phyloP scores from a whole-genome alignment of 768 basidiomycete genomes.

The Russula earlei region DNA sequence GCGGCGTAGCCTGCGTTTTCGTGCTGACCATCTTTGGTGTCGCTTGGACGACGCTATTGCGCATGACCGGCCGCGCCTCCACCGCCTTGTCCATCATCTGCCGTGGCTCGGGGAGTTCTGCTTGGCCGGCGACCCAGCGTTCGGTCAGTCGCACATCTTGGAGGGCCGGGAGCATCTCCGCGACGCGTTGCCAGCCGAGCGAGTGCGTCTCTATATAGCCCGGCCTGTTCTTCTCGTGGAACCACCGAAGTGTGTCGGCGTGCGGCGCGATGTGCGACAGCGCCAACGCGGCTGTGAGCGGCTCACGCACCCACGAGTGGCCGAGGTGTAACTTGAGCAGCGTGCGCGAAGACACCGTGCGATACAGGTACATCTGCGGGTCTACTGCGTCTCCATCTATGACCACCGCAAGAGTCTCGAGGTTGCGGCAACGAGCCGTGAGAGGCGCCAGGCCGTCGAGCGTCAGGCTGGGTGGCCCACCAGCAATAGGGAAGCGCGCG shows the following conservation, averaged over 20 bases:
- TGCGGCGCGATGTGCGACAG: constrained; percentile 71
- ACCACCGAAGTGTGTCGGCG: constrained; percentile 63
- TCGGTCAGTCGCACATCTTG: constrained; percentile 59
- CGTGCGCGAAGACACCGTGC: constrained; percentile 49
- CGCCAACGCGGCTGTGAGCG: constrained; percentile 60
- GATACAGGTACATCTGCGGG: constrained; percentile 38
- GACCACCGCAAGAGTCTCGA: constrained; percentile 59
- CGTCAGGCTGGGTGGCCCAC: constrained; percentile 46
- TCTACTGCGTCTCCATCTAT: constrained; percentile 45
- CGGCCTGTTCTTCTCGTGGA: constrained; percentile 67
- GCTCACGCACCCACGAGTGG: constrained; percentile 62
- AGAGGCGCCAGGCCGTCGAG: constrained; percentile 56
- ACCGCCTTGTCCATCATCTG: constrained; percentile 35
- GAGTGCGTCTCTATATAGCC: constrained; percentile 61
- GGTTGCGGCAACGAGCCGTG: constrained; percentile 44
- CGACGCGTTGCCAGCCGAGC: constrained; percentile 57
- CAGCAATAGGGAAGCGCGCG: constrained; percentile 49
- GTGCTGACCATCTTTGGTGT: constrained; percentile 30
- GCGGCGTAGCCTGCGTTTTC: constrained; percentile 32
- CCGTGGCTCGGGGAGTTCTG: constrained; percentile 22
- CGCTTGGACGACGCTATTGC: constrained; percentile 35
- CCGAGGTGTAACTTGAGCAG: constrained; percentile 66
- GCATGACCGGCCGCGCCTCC: constrained; percentile 41
- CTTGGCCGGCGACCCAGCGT: constrained; percentile 32
- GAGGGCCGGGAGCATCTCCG: constrained; percentile 62